Conservation (phyloP, 352 stramenopile genomes). For the Phytophthora citricola region DNA sequence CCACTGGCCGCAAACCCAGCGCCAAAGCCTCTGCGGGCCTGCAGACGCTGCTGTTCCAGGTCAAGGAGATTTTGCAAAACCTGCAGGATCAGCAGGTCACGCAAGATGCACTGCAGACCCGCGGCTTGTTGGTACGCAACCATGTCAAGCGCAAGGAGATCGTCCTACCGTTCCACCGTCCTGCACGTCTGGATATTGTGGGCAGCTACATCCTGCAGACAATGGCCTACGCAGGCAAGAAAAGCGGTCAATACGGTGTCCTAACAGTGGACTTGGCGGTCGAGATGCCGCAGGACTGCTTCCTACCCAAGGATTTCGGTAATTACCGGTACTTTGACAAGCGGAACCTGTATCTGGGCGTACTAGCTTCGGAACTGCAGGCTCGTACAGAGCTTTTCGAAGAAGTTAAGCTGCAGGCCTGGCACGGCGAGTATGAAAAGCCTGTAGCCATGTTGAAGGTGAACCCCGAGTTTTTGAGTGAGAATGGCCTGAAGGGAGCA, state of each 20-base stretch:
- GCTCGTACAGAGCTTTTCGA: constrained; percentile 46
- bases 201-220: constrained; percentile 90
- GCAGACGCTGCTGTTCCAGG: constrained; percentile 79
- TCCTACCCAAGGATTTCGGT: constrained; percentile 89
- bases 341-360: constrained; percentile 85
- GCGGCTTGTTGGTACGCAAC: constrained; percentile 68
- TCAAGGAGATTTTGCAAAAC: constrained; percentile 79
- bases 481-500: constrained; percentile 58
- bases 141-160: constrained; percentile 88
- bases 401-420: constrained; percentile 67
- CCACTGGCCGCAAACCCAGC: constrained; percentile 62
- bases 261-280: constrained; percentile 84
- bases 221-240: constrained; percentile 72
- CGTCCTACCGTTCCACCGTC: constrained; percentile 83
- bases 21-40: constrained; percentile 54
- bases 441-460: constrained; percentile 72
- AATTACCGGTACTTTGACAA: constrained; percentile 93
- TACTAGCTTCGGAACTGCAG: constrained; percentile 72
- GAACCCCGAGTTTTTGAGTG: constrained; percentile 39
- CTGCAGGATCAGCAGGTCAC: constrained; percentile 80
- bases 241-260: constrained; percentile 51
- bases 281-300: constrained; percentile 82
- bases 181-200: constrained; percentile 79
- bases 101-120: constrained; percentile 65
- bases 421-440: constrained; percentile 84